These are phyloP conservation scores for Ustilago bromivora DNA, from an alignment of 1,284 basidiomycete genomes.

Conservation along the genomic window DNA sequence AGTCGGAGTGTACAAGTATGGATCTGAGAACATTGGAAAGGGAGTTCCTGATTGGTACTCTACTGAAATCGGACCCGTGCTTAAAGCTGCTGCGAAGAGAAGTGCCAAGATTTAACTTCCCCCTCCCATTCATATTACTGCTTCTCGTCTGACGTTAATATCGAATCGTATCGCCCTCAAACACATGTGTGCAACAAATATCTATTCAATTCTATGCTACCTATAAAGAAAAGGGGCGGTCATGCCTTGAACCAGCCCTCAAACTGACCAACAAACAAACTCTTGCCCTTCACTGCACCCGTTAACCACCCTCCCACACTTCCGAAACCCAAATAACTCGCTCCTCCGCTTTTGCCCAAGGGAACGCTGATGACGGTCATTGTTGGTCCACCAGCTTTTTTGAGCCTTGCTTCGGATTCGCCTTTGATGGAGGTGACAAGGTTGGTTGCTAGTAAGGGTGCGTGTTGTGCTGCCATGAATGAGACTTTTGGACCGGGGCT, in stretches of 20 bases:
- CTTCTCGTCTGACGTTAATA: background rate
- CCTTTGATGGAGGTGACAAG: conserved; percentile 37
- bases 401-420: conserved; percentile 3
- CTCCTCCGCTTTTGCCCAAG: conserved; percentile 47
- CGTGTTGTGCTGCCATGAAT: conserved; percentile 37
- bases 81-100: conserved; percentile 43
- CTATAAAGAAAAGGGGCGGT: background rate
- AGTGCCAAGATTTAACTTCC: conserved; percentile 25
- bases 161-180: background rate
- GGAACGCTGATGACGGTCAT: conserved; percentile 34
- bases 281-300: conserved; percentile 41
- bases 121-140: conserved; percentile 13
- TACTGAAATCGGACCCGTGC: conserved; percentile 53
- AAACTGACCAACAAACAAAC: conserved; percentile 39
- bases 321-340: conserved; percentile 27
- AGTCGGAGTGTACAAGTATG: conserved; percentile 55
- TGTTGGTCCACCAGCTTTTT: conserved; percentile 16
- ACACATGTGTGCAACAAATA: background rate
- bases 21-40: conserved; percentile 49
- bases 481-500: conserved; percentile 52
- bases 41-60: conserved; percentile 59
- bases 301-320: conserved; percentile 42
- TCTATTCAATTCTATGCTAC: background rate
- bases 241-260: conserved; percentile 29
- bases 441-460: conserved; percentile 47